Evolutionary conservation across 208 protist species (phyloP), one percentile per base, ranked within the genome.

Genomic region (Acanthamoeba sp.): DNA sequence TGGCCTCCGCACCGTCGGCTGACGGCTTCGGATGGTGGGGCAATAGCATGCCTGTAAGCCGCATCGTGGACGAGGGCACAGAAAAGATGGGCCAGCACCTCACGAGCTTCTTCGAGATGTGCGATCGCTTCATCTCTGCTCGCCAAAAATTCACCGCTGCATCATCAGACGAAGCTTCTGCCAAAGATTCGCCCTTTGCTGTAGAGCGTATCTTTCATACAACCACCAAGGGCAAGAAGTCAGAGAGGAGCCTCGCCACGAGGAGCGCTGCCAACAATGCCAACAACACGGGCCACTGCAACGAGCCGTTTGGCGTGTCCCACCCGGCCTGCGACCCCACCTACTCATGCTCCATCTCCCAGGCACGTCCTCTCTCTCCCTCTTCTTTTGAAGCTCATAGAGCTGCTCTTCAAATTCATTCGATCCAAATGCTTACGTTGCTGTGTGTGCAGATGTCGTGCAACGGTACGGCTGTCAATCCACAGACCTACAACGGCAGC

Each of bases 21-120:
- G 66, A 34, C 4, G 55, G 55, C 55, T 62, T 62, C 24, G 55
- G 55, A 12, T 62, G 55, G 55, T 62, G 55, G 55, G 55, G 55
- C 24, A 62, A 62, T 20, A 62, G 22, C 55, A 20, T 62, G 55
- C 55, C 66, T 5, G 32, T 84, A 38, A 32, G 16, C 14, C 73
- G 27, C 9, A 42, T 84, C 73, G 73, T 84, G 22, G 73, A 52
- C 6, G 73, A 84, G 42, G 40, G 38, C 38, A 32, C 73, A 4
- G 40, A 84, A 7, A 45, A 52, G 73, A 42, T 84, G 73, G 38
- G 38, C 14, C n/a, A 84, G 40, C 73, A 84, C 73, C 73, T 84
- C 34, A 34, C 14, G 5, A 22, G 5, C 14, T 84, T 84, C 40
- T 84, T 84, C 38, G 22, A 22, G 10, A 34, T 32, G 10, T 34